A percentile compares a stretch with the other conserved stretches of the same genome.
phyloP scores from a whole-genome alignment of 2,329 filamentous ascomycete species.

The Cadophora luteo-olivacea region DNA sequence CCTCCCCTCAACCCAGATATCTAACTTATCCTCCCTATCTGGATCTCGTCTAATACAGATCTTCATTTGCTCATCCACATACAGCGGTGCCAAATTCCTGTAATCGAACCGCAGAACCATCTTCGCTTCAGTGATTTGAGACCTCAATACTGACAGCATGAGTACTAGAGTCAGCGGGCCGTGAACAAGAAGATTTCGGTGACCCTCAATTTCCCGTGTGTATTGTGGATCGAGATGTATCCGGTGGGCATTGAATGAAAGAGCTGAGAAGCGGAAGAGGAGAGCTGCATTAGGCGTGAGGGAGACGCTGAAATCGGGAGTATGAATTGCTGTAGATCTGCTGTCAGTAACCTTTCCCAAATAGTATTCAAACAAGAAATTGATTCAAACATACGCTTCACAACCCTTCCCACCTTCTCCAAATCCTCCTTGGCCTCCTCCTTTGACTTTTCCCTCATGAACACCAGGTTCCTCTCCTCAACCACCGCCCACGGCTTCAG shows the following conservation, averaged over 20 bases:
- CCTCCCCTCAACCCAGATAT: constrained; percentile 69
- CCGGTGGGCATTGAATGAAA: constrained; percentile 90
- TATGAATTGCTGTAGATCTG: constrained; percentile 29
- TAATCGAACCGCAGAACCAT: constrained; percentile 71
- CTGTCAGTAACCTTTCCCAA: constrained; percentile 21
- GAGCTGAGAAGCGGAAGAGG: constrained; percentile 88
- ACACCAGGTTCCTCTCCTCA: constrained; percentile 68
- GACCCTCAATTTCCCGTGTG: constrained; percentile 73
- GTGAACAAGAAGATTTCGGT: constrained; percentile 80
- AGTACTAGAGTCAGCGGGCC: constrained; percentile 82
- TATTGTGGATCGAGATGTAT: constrained; percentile 86
- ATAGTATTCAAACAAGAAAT: constrained; percentile 17
- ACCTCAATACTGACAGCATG: constrained; percentile 71
- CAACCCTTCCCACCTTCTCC: constrained; percentile 29
- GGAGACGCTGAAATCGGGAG: constrained; percentile 60
- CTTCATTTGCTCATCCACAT: constrained; percentile 72
- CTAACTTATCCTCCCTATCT: constrained; percentile 53
- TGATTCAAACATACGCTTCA: constrained; percentile 36
- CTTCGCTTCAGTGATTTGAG: constrained; percentile 50
- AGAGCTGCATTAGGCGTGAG: constrained; percentile 73
- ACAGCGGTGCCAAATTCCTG: constrained; percentile 81
- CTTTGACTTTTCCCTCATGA: constrained; percentile 56
- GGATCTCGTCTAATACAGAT: constrained; percentile 66
- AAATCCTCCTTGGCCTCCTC: constrained; percentile 30
- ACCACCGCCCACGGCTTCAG: constrained; percentile 48